Percentiles rank a stretch among this genome's conserved stretches.
These are phyloP conservation scores for Pigoraptor vietnamica DNA, from an alignment of 78 protist species.

Conservation along the genomic window DNA sequence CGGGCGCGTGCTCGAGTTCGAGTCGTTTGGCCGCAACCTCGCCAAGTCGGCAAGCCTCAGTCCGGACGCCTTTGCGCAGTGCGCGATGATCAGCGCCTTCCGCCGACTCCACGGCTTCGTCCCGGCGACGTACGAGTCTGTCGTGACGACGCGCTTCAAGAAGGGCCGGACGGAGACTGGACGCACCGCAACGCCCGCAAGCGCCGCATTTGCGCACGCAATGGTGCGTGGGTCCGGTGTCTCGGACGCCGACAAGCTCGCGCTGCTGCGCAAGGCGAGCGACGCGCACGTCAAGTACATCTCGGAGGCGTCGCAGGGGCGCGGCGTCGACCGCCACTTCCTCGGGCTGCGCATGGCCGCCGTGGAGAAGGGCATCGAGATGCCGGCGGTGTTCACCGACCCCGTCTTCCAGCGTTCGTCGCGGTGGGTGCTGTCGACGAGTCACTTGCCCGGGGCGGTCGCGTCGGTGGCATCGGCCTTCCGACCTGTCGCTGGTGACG, in stretches of 20 bases:
- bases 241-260: neutral
- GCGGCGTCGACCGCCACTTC: neutral
- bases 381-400: neutral
- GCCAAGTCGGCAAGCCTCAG: neutral
- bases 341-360: neutral
- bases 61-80: conserved; percentile 46
- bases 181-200: conserved; percentile 7
- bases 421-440: neutral
- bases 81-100: conserved; percentile 40
- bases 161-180: conserved; percentile 52
- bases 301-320: neutral
- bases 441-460: neutral
- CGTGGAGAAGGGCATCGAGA: too few species aligned
- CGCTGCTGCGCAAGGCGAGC: neutral
- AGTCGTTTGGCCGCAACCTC: neutral
- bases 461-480: neutral
- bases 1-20: neutral
- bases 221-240: neutral
- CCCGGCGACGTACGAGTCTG: conserved; percentile 37
- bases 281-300: neutral
- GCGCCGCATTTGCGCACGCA: neutral
- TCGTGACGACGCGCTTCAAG: conserved; percentile 11
- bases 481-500: neutral
- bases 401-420: neutral
- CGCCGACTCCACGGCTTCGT: neutral